Evolutionary conservation across 306 rosid species (phyloP), one percentile per base, ranked within the genome.

Genomic region (Cotoneaster glaucophyllus): DNA sequence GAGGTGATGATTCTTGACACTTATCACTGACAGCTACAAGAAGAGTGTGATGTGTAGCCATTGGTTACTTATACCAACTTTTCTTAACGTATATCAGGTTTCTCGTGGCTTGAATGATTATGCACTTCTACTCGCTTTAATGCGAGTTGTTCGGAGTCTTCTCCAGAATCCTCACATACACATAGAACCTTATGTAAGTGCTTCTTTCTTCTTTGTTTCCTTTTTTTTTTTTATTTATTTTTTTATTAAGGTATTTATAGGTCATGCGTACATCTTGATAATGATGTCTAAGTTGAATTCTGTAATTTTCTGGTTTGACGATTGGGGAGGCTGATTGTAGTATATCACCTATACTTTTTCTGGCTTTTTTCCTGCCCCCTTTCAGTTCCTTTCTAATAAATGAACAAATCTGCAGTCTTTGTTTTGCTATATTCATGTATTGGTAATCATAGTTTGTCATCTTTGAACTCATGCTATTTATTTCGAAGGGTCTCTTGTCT

Each of bases 111-210:
- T 90, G 81, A 83, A 85, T 81, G 93, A 90, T 81, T 84, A 84
- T 69, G 73, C 76, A 54, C 82, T 87, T 74, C 86, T 92, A 34
- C 88, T 89, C 84, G 88, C 97, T 81, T 84, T 88, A 85, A 95
- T 95, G 98, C 90, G 93, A 63, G 90, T 95, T 73, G 92, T 90
- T 66, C 81, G 83, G 81, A 95, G 98, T 83, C 97, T 95, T 84
- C 79, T 89, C 54, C 97, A 71, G 74, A 95, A 95, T 88, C 92
- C 96, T 77, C 97, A 95, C 84, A 83, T 92, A 67, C 98, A 92
- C 82, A 79, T 90, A 44, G 98, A 95, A 80, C 99, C 90, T 69
- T 95, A 92, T 86, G 98, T 95, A 87, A 89, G 96, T 70, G 32
- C 26, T 67, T 67, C 65, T 64, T 29, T 13, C 52, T 26, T 31